Evolutionary conservation across 768 basidiomycete species (phyloP).

Genomic region (Suillus plorans): DNA sequence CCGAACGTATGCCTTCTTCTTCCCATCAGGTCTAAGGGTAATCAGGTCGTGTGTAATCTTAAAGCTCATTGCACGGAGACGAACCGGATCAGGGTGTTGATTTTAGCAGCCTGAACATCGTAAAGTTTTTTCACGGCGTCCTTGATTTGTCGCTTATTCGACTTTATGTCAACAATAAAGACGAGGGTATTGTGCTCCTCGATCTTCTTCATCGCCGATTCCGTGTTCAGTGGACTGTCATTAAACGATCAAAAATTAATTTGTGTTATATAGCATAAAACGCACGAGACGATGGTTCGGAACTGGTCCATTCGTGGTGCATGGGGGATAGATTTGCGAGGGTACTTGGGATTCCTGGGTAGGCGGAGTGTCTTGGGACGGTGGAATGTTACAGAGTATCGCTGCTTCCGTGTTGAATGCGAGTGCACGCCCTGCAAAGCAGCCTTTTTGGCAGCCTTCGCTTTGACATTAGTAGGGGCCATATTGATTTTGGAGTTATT

Average conservation of each 20-base stretch:
- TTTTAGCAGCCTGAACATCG: constrained; percentile 92
- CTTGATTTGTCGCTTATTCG: constrained; percentile 99
- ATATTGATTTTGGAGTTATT: constrained; percentile 4
- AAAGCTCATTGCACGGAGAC: constrained; percentile 21
- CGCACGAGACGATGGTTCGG: constrained; percentile 88
- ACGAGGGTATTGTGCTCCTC: constrained; percentile 99
- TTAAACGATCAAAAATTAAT: background rate
- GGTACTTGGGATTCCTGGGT: constrained; percentile 85
- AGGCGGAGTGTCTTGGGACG: constrained; percentile 92
- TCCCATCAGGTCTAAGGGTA: constrained; percentile 83
- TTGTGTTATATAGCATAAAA: constrained; percentile 18
- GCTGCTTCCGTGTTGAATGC: constrained; percentile 75
- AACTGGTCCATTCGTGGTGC: constrained; percentile 95
- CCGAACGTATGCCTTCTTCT: constrained; percentile 99
- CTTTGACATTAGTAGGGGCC: constrained; percentile 54
- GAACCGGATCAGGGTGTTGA: constrained; percentile 98
- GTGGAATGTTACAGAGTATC: constrained; percentile 89
- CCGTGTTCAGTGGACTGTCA: constrained; percentile 83
- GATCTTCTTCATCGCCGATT: constrained; percentile 99
- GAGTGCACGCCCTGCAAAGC: constrained; percentile 85
- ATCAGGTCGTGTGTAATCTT: background rate
- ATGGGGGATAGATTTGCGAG: constrained; percentile 92
- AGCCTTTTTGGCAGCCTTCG: constrained; percentile 95
- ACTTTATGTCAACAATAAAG: constrained; percentile 91
- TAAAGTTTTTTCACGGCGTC: constrained; percentile 99